Conservation (phyloP, 371 early-diverging fungal genomes). For the Apophysomyces ossiformis region DNA sequence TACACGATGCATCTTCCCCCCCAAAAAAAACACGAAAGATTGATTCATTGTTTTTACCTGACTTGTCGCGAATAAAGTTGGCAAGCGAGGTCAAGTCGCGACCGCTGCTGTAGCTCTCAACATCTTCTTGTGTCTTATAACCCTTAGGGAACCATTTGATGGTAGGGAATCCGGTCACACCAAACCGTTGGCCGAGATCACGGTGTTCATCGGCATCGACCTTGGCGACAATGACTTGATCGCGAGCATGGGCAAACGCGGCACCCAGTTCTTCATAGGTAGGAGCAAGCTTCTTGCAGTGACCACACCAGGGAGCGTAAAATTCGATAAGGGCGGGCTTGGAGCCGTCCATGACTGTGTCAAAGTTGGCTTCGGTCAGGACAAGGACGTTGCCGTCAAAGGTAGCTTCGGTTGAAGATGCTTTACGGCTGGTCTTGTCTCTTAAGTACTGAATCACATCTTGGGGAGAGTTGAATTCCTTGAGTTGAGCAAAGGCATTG, state of each 20-base stretch:
- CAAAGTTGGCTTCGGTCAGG: slow-evolving; percentile 82
- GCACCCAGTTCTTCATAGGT: slow-evolving; percentile 82
- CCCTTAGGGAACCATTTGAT: slow-evolving; percentile 94
- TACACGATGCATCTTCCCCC: too few species aligned
- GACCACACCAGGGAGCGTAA: slow-evolving; percentile 95
- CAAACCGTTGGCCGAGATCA: slow-evolving; percentile 74
- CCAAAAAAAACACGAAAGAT: background rate
- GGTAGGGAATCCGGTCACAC: slow-evolving; percentile 88
- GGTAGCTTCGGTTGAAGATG: slow-evolving; percentile 8
- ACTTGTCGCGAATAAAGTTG: slow-evolving; percentile 78
- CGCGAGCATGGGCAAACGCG: slow-evolving; percentile 70
- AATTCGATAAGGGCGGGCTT: slow-evolving; percentile 94
- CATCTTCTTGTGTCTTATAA: slow-evolving; percentile 47
- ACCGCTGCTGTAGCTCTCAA: slow-evolving; percentile 82
- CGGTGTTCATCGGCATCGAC: slow-evolving; percentile 89
- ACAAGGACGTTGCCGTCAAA: slow-evolving; percentile 55
- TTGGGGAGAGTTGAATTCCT: slow-evolving; percentile 49
- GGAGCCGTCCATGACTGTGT: slow-evolving; percentile 76
- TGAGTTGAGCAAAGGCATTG: slow-evolving; percentile 59
- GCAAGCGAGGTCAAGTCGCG: slow-evolving; percentile 81
- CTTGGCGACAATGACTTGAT: slow-evolving; percentile 86
- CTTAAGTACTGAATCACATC: slow-evolving; percentile 53
- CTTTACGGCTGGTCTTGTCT: slow-evolving; percentile 28
- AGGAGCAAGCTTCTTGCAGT: slow-evolving; percentile 92
- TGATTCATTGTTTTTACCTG: slow-evolving; percentile 49